These are phyloP conservation scores for Didymella pinodella DNA, from an alignment of 2,329 filamentous ascomycete genomes.

Conservation along the genomic window DNA sequence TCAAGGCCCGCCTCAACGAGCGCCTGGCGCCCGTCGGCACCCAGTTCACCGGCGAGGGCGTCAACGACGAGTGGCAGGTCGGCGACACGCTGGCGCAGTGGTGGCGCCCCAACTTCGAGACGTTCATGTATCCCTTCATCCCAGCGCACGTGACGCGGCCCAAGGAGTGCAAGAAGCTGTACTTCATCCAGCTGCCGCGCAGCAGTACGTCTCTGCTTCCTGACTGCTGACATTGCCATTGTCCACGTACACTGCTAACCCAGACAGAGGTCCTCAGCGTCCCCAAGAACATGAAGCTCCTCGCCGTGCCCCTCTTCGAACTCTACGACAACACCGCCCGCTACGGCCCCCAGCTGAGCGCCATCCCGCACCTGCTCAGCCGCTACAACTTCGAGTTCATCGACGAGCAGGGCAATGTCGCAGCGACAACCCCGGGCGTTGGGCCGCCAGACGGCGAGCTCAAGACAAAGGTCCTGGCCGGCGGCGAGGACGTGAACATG, in stretches of 20 bases:
- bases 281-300: conserved; percentile 99
- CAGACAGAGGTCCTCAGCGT: conserved; percentile 85
- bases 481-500: conserved; percentile 50
- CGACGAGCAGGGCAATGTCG: conserved; percentile 88
- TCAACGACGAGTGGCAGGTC: conserved; percentile 93
- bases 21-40: conserved; percentile 90
- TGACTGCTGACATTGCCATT: no score
- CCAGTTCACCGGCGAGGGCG: conserved; percentile 79
- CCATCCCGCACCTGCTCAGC: conserved; percentile 92
- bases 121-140: conserved; percentile 99
- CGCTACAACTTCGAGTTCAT: conserved; percentile 98
- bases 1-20: conserved; percentile 92
- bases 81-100: conserved; percentile 95
- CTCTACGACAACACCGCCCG: conserved; percentile 96
- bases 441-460: conserved; percentile 56
- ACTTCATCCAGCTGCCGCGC: conserved; percentile 92
- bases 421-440: conserved; percentile 84
- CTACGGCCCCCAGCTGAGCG: conserved; percentile 94
- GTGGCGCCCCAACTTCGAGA: conserved; percentile 99
- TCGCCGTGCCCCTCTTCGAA: conserved; percentile 95
- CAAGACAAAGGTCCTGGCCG: conserved; percentile 49
- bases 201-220: conserved; percentile 68
- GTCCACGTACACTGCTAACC: conserved; percentile 21
- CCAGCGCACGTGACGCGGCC: conserved; percentile 94
- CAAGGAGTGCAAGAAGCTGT: conserved; percentile 99